Evolutionary conservation across 2,329 filamentous ascomycete genomes (phyloP), one percentile per base, ranked within the genome.

Genomic region (Fusarium sp.): DNA sequence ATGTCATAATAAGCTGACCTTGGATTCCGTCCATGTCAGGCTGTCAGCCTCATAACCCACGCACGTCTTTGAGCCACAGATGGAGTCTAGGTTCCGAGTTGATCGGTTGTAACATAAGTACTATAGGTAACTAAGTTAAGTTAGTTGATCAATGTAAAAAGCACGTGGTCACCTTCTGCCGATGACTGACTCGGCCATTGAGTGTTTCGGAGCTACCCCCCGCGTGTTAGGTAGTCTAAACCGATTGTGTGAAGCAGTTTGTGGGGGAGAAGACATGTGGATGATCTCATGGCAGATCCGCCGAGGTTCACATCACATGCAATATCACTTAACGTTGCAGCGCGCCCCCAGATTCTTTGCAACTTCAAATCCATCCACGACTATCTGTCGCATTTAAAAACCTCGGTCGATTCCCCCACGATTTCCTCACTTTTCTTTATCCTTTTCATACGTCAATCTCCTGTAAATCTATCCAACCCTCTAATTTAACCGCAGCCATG

Each of bases 401-500:
- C 74, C 66, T 69, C 70, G 54, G 35, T n/a, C 53, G 65, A 64
- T 68, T 66, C 73, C 73, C 69, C 71, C 73, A 74, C 74, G 57
- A 24, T 64, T 32, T 20, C 38, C 42, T 66, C 26, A 50, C 32
- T 51, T 63, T 48, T 36, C 6, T 32, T 22, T 50, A 7, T 24
- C 28, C n/a, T 18, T 51, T 32, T 14, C 32, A 57, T 51, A 48
- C 66, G 30, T 45, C 26, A 44, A 56, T 72, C 24, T 42, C 22
- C 35, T 58, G 35, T 17, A 18, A 24, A 30, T 54, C 28, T 50
- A 15, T 20, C 51, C 50, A 55, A 26, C 17, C 44, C 28, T 50
- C n/a, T 4, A 28, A n/a, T 30, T 26, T 3, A 36, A n/a, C 30
- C 69, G 65, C 72, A 84, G 88, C 75, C 78, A 94, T 94, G 92